Conservation (phyloP, 768 basidiomycete species). For the Suillus lakei region DNA sequence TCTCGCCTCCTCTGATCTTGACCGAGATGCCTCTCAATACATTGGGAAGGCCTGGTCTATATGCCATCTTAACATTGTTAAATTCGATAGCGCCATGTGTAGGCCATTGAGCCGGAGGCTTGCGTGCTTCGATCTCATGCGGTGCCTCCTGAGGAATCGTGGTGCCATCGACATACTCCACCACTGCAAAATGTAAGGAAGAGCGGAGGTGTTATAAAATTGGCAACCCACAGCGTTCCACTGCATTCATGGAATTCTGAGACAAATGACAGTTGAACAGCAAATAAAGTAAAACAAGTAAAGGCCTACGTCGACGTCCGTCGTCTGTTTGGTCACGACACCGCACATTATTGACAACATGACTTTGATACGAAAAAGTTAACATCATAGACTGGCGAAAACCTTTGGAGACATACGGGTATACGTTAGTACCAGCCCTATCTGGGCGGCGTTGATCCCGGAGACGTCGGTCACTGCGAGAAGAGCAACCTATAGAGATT, state of each 20-base stretch:
- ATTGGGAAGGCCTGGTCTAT: conserved; percentile 70
- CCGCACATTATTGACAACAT: conserved; percentile 56
- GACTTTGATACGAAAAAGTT: conserved; percentile 36
- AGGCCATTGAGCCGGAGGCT: conserved; percentile 70
- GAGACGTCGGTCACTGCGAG: conserved; percentile 62
- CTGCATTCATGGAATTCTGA: conserved; percentile 69
- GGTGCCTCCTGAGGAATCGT: conserved; percentile 65
- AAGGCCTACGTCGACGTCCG: conserved; percentile 62
- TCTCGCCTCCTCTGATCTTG: conserved; percentile 65
- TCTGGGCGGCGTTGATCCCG: conserved; percentile 59
- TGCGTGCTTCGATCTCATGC: conserved; percentile 58
- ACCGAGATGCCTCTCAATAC: conserved; percentile 72
- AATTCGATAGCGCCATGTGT: conserved; percentile 61
- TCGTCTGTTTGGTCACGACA: conserved; percentile 58
- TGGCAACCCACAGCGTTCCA: conserved; percentile 52
- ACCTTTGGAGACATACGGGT: conserved; percentile 43
- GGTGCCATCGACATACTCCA: conserved; percentile 56
- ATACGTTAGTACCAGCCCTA: conserved; percentile 74
- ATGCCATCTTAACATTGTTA: conserved; percentile 61
- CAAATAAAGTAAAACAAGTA: background rate
- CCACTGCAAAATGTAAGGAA: conserved; percentile 38
- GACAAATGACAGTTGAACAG: background rate
- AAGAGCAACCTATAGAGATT: conserved; percentile 56
- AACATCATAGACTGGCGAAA: conserved; percentile 2
- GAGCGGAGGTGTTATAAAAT: background rate